Conservation (phyloP, 2,329 filamentous ascomycete species). For the Diaporthe capsici region DNA sequence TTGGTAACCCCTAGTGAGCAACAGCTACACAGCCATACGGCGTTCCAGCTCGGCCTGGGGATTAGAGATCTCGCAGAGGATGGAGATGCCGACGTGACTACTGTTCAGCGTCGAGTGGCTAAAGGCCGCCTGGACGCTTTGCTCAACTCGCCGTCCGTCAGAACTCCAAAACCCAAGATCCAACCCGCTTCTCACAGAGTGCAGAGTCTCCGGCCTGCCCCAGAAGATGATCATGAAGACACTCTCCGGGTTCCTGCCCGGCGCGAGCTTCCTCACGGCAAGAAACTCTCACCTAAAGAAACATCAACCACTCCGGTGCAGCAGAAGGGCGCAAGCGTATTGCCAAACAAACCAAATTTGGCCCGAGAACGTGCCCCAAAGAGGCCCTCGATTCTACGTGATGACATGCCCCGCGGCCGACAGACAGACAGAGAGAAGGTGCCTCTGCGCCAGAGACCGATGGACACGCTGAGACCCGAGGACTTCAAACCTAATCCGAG, state of each 20-base stretch:
- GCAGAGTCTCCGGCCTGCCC: conserved; percentile 3
- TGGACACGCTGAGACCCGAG: conserved; percentile 70
- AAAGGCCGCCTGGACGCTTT: conserved; percentile 35
- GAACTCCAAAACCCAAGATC: neutral
- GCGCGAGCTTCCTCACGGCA: conserved; percentile 17
- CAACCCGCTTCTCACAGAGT: neutral
- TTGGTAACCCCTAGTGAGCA: neutral
- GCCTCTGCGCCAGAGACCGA: conserved; percentile 68
- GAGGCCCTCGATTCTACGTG: conserved; percentile 39
- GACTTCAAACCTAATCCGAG: conserved; percentile 88
- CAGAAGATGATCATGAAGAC: neutral
- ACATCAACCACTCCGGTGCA: neutral
- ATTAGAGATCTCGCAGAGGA: conserved; percentile 39
- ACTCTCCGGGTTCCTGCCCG: neutral
- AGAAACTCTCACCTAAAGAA: neutral
- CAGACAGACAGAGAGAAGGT: conserved; percentile 19
- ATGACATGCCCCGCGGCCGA: conserved; percentile 39
- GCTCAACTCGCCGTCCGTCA: conserved; percentile 35
- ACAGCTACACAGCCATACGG: neutral
- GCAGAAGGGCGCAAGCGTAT: neutral
- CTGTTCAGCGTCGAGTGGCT: conserved; percentile 19
- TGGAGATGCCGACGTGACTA: conserved; percentile 10
- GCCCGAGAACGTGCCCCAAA: conserved; percentile 28
- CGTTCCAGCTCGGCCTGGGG: conserved; percentile 27
- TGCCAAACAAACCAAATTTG: neutral